Evolutionary conservation across 78 protist genomes (phyloP).

Genomic region (Isochrysis galbana): DNA sequence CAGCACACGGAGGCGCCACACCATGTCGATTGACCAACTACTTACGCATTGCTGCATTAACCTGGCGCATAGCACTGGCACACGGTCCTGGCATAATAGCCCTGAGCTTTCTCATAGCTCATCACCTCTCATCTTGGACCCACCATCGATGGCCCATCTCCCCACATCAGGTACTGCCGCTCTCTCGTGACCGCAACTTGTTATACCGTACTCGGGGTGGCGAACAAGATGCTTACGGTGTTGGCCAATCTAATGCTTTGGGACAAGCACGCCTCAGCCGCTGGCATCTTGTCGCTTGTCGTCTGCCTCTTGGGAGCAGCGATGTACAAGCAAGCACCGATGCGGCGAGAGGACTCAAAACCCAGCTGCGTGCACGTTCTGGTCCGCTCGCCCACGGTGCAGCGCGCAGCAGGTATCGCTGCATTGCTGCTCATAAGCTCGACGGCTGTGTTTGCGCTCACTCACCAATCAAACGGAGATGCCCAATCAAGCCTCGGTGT

Average conservation of each 20-base stretch:
- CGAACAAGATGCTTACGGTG: conserved; percentile 12
- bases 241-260: neutral
- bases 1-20: no score
- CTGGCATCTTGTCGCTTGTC: neutral
- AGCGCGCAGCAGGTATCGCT: no score
- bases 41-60: neutral
- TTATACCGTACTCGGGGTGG: conserved; percentile 16
- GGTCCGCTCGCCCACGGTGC: no score
- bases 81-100: neutral
- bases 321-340: neutral
- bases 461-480: no score
- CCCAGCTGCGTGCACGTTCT: no score
- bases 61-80: neutral
- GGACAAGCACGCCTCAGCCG: neutral
- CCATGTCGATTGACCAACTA: neutral
- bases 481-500: no score
- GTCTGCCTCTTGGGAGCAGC: conserved; percentile 1
- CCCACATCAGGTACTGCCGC: neutral
- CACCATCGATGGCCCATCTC: neutral
- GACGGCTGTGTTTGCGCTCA: no score
- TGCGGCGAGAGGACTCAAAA: no score
- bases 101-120: neutral
- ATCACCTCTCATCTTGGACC: neutral
- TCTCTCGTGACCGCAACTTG: neutral
- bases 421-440: no score